A percentile compares a stretch with the other conserved stretches of the same genome.
Evolutionary conservation across 2,329 filamentous ascomycete genomes (phyloP).

Genomic region (Claviceps sorghi): DNA sequence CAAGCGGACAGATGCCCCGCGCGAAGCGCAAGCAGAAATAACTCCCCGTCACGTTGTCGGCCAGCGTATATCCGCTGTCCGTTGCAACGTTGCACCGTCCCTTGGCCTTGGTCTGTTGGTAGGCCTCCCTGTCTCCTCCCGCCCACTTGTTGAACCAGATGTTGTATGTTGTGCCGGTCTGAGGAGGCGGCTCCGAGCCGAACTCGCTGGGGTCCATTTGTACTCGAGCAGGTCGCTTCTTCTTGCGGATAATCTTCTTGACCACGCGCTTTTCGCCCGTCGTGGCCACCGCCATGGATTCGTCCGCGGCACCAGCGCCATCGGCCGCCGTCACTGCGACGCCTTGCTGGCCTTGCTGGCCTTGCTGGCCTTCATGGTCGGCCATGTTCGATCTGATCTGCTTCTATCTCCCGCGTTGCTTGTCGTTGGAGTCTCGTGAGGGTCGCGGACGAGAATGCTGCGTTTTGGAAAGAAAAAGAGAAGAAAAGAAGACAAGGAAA

Average conservation of each 20-base stretch:
- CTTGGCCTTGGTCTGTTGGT: conserved; percentile 71
- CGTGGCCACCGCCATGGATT: conserved; percentile 21
- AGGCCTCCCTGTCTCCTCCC: conserved; percentile 87
- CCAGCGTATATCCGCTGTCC: conserved; percentile 66
- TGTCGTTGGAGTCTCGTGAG: too few species aligned
- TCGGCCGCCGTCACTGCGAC: conserved; percentile 5
- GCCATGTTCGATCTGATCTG: conserved; percentile 14
- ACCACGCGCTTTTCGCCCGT: conserved; percentile 42
- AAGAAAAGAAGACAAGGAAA: too few species aligned
- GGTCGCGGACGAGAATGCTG: background rate
- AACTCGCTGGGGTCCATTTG: conserved; percentile 79
- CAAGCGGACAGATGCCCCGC: conserved; percentile 67
- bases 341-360: conserved; percentile 14
- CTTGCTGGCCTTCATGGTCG: conserved; percentile 16
- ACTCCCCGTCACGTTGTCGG: conserved; percentile 60
- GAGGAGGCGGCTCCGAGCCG: conserved; percentile 71
- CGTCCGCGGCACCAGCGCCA: conserved; percentile 3
- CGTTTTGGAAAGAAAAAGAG: too few species aligned
- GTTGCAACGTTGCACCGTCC: conserved; percentile 75
- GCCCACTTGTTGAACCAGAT: conserved; percentile 92
- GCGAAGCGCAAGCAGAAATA: conserved; percentile 93
- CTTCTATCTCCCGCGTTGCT: background rate
- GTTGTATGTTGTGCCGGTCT: conserved; percentile 93
- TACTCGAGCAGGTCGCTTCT: conserved; percentile 74
- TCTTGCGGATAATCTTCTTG: conserved; percentile 86